These are phyloP conservation scores for Vanrija pseudolonga DNA, from an alignment of 1,284 basidiomycete species.

Conservation along the genomic window DNA sequence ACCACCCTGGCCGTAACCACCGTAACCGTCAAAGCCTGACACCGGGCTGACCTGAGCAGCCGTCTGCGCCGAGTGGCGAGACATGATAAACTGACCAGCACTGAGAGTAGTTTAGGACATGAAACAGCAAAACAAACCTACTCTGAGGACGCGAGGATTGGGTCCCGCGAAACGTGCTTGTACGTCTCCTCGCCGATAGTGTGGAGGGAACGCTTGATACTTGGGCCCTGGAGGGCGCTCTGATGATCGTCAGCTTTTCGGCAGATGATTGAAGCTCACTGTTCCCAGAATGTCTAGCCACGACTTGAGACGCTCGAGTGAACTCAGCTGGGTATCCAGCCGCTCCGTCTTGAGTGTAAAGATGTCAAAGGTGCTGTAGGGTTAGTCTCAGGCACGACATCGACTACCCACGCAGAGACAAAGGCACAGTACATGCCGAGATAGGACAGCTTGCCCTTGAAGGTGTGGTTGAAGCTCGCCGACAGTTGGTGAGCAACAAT, in stretches of 20 bases:
- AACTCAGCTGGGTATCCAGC: not conserved
- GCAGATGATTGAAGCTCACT: not conserved
- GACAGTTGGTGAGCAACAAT: constrained; percentile 1
- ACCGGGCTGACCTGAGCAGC: too few relatives aligned
- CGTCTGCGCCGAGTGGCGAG: too few relatives aligned
- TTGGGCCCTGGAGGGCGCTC: constrained; percentile 8
- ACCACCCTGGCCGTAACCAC: too few relatives aligned
- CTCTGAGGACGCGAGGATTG: constrained; percentile 4
- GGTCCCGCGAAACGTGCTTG: constrained; percentile 3
- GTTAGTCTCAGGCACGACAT: not conserved
- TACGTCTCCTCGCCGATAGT: constrained; percentile 1
- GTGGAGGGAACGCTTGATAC: constrained; percentile 9
- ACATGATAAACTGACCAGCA: too few relatives aligned
- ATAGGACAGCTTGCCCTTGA: constrained; percentile 7
- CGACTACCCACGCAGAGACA: constrained; percentile 8
- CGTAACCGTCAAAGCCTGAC: too few relatives aligned
- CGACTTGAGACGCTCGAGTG: constrained; percentile 3
- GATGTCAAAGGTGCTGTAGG: constrained; percentile 11
- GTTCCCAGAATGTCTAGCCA: constrained; percentile 11
- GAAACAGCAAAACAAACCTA: not conserved
- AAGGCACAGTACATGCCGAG: constrained; percentile 13
- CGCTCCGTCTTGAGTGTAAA: not conserved
- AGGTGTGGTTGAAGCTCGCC: constrained; percentile 6
- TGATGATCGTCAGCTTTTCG: not conserved
- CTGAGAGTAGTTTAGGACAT: not conserved